A percentile compares a stretch with the other conserved stretches of the same genome.
Conservation (phyloP, 257 asterid genomes). For the Forsythia viridissima region DNA sequence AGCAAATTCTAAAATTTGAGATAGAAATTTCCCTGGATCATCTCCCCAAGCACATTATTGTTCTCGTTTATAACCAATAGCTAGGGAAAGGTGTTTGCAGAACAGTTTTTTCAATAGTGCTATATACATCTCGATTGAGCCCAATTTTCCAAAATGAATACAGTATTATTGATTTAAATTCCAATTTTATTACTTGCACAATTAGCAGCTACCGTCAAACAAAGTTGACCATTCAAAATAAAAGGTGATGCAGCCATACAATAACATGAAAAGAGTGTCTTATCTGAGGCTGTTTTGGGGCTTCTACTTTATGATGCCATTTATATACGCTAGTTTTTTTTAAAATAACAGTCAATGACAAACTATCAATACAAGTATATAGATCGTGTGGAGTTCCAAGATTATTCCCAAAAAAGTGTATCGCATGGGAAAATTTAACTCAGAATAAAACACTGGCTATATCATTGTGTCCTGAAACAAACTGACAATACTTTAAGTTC, state of each 20-base stretch:
- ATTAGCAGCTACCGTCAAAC: neutral
- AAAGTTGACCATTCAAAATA: neutral
- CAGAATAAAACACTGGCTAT: neutral
- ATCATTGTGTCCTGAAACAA: neutral
- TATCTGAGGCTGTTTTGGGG: neutral
- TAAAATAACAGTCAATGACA: neutral
- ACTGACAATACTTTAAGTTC: neutral
- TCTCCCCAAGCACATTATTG: neutral
- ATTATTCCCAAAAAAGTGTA: neutral
- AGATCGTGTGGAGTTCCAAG: neutral
- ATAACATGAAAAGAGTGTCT: neutral
- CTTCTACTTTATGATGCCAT: neutral
- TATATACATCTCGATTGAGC: neutral
- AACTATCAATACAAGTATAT: neutral
- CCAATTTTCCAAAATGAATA: neutral
- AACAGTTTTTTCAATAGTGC: too few relatives aligned
- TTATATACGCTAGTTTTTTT: neutral
- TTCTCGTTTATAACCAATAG: too few relatives aligned
- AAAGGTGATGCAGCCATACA: neutral
- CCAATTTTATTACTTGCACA: neutral
- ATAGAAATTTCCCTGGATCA: neutral
- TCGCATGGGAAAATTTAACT: neutral
- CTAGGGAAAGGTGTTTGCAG: too few relatives aligned
- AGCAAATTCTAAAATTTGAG: neutral
- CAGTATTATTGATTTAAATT: neutral